Percentiles rank a stretch among this genome's conserved stretches.
phyloP scores from a whole-genome alignment of 495 filamentous ascomycete genomes.

The Hypoxylon intermedium region DNA sequence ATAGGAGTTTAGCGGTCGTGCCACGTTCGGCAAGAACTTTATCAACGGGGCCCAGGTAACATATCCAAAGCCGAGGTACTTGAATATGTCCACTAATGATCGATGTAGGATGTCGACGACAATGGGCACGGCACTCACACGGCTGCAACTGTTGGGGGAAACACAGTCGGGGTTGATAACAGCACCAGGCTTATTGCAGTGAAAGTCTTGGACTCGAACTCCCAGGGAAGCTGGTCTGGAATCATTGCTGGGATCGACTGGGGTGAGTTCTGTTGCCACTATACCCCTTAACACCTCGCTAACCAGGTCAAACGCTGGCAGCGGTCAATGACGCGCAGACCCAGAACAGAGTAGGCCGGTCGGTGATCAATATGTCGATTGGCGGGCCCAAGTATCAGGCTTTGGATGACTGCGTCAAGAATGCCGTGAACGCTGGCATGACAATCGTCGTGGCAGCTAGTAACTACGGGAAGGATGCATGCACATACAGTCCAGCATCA shows the following conservation, averaged over 20 bases:
- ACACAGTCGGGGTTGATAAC: slow-evolving; percentile 64
- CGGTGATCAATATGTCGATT: slow-evolving; percentile 55
- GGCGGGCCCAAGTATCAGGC: slow-evolving; percentile 51
- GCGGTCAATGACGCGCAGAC: slow-evolving; percentile 46
- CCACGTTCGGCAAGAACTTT: slow-evolving; percentile 56
- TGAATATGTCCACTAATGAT: background rate
- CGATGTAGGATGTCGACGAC: slow-evolving; percentile 46
- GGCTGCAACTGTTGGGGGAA: slow-evolving; percentile 61
- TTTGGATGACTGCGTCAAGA: slow-evolving; percentile 46
- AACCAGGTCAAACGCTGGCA: background rate
- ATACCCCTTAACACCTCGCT: background rate
- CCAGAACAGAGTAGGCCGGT: slow-evolving; percentile 35
- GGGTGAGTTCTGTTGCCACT: slow-evolving; percentile 31
- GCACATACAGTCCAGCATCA: slow-evolving; percentile 52
- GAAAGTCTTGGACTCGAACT: slow-evolving; percentile 59
- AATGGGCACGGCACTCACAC: slow-evolving; percentile 67
- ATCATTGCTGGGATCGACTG: slow-evolving; percentile 60
- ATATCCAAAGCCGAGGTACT: background rate
- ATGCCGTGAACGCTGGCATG: slow-evolving; percentile 48
- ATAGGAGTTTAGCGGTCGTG: slow-evolving; percentile 58
- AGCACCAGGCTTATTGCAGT: slow-evolving; percentile 62
- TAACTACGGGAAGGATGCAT: slow-evolving; percentile 46
- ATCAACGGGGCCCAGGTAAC: slow-evolving; percentile 39
- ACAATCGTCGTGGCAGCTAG: slow-evolving; percentile 54
- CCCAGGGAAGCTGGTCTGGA: slow-evolving; percentile 47